These are phyloP conservation scores for Paramecium octaurelia DNA, from an alignment of 73 alveolate species.

Conservation along the genomic window DNA sequence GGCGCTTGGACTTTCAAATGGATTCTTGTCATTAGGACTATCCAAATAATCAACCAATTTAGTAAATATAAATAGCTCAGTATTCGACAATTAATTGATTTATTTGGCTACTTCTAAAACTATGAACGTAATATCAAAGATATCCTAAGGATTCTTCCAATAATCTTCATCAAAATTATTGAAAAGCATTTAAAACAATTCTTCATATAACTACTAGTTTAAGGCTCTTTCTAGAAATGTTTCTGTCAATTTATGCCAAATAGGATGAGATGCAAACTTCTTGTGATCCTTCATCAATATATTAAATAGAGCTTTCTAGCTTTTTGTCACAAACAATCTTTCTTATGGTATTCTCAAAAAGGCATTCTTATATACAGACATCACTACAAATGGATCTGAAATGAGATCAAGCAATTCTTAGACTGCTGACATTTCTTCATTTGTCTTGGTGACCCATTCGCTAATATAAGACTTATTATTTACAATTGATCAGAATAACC, in stretches of 20 bases:
- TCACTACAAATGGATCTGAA: background rate
- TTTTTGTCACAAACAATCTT: constrained; percentile 9
- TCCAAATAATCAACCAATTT: constrained; percentile 15
- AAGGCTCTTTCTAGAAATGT: background rate
- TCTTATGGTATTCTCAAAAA: background rate
- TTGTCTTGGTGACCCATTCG: background rate
- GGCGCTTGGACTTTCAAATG: constrained; percentile 8
- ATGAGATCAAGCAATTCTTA: background rate
- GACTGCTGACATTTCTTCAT: background rate
- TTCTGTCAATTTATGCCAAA: constrained; percentile 3
- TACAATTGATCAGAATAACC: constrained; percentile 19
- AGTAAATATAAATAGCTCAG: background rate
- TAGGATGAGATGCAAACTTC: background rate
- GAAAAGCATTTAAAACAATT: background rate
- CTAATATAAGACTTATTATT: background rate
- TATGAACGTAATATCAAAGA: background rate
- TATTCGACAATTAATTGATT: background rate
- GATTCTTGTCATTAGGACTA: background rate
- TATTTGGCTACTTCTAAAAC: background rate
- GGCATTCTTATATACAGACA: background rate
- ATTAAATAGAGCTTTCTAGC: background rate
- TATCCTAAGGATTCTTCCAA: background rate
- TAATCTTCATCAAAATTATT: constrained; percentile 30
- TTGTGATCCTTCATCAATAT: background rate
- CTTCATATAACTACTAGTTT: constrained; percentile 2